Base-by-base conservation (phyloP, 2,329 filamentous ascomycete species). In the Alternaria infectoria region DNA sequence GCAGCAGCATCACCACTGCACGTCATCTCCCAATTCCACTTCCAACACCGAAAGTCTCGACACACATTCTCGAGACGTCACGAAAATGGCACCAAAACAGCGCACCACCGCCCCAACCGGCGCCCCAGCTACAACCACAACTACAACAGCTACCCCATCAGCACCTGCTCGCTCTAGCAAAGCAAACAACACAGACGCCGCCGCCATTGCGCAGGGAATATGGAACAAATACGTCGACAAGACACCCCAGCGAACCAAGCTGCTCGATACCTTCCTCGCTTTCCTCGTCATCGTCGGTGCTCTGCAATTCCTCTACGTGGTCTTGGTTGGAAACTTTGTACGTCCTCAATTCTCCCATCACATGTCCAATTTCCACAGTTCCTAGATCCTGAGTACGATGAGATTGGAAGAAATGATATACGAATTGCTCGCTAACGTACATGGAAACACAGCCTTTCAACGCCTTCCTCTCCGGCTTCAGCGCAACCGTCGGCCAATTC, bases 391-490 rank as follows among this genome's bases (percentile, higher is more conserved):
- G 32, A 5, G 32, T 36, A 5, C 2, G 13, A 9, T 8, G 32
- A 36, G 32, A n/a, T 1, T n/a, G 32, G 15, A 36, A 36, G 2
- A 36, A 36, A 36, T n/a, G 32, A 1, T 36, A 36, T 0, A n/a
- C 4, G 32, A 51, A 58, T 4, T 9, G 13, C 19, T 25, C 51
- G 21, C 61, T 66, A 44, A 67, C 51, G 4, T 36, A 0, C n/a
- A 17, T n/a, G 51, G 10, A n/a, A 8, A 19, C 32, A 26, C 30
- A 98, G 95, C 96, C 96, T 10, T 99, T 99, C 86, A 99, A 99
- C 81, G 96, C 96, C 69, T 99, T 99, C 85, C 89, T 99, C 30
- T 93, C 94, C 30, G 96, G 96, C 51, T 99, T 99, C 85, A 90
- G 89, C 65, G 93, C 95, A 15, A 96, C 95, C 1, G 95, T 99